Percentiles rank a stretch among this genome's conserved stretches.
Evolutionary conservation across 164 flowering plant species (phyloP).

Genomic region (Protea cynaroides): DNA sequence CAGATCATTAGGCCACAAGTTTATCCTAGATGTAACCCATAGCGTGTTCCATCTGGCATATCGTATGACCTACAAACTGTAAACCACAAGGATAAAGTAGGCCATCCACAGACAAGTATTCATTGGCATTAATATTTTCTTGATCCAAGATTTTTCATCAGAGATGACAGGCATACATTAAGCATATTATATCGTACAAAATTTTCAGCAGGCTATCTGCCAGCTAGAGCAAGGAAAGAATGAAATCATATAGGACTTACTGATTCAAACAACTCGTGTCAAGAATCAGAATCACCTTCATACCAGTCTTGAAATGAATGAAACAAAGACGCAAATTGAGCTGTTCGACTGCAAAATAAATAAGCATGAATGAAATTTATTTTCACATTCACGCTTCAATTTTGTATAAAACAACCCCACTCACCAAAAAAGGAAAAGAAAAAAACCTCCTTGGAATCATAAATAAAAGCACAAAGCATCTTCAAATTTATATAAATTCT

Average conservation of each 20-base stretch:
- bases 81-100: no score
- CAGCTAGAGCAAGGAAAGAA: no score
- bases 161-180: no score
- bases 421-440: not conserved
- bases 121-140: not conserved
- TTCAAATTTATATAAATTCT: not conserved
- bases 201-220: no score
- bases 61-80: no score
- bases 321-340: conserved; percentile 64
- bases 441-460: not conserved
- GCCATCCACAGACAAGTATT: not conserved
- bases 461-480: not conserved
- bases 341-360: conserved; percentile 45
- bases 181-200: no score
- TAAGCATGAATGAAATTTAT: conserved; percentile 1
- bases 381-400: not conserved
- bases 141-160: not conserved
- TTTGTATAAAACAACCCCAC: not conserved
- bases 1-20: no score
- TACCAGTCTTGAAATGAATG: conserved; percentile 35
- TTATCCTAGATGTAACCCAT: no score
- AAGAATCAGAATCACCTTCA: conserved; percentile 43
- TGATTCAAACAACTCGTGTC: conserved; percentile 60
- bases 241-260: conserved; percentile 25
- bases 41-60: no score